Conservation (phyloP, 1,139 yeast genomes). For the Pichia sp. region DNA sequence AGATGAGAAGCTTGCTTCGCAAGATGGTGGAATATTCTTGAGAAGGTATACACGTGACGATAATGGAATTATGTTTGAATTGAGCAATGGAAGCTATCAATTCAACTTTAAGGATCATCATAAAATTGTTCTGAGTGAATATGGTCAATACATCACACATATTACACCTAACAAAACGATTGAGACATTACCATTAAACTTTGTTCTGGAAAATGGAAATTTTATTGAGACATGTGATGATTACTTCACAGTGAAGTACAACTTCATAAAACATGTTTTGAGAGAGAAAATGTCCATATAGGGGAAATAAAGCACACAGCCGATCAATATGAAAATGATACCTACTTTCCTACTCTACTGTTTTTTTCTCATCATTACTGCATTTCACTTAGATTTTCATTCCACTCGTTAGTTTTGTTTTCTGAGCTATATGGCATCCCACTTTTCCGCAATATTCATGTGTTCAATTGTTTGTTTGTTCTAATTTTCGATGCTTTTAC, state of each 20-base stretch:
- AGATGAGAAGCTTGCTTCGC: constrained; percentile 25
- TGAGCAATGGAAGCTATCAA: constrained; percentile 89
- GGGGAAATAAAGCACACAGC: too few species aligned
- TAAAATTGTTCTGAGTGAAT: constrained; percentile 71
- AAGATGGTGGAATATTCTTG: constrained; percentile 42
- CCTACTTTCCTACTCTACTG: too few species aligned
- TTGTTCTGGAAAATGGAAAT: constrained; percentile 54
- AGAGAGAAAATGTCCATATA: constrained; percentile 24
- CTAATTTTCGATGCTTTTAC: too few species aligned
- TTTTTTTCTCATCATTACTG: too few species aligned
- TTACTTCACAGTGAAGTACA: constrained; percentile 37
- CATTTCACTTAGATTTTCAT: too few species aligned
- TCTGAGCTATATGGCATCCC: too few species aligned
- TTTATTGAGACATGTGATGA: constrained; percentile 59
- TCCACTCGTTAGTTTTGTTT: too few species aligned
- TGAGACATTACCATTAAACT: constrained; percentile 59
- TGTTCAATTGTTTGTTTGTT: too few species aligned
- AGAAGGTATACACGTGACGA: constrained; percentile 76
- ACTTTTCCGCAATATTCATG: too few species aligned
- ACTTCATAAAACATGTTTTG: constrained; percentile 28
- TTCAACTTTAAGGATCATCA: constrained; percentile 94
- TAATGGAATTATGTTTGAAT: constrained; percentile 82
- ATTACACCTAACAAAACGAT: constrained; percentile 72
- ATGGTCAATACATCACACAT: constrained; percentile 72
- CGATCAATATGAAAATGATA: too few species aligned